A percentile compares a stretch with the other conserved stretches of the same genome.
Evolutionary conservation across 2,329 filamentous ascomycete species (phyloP).

Genomic region (Colletotrichum karsti): DNA sequence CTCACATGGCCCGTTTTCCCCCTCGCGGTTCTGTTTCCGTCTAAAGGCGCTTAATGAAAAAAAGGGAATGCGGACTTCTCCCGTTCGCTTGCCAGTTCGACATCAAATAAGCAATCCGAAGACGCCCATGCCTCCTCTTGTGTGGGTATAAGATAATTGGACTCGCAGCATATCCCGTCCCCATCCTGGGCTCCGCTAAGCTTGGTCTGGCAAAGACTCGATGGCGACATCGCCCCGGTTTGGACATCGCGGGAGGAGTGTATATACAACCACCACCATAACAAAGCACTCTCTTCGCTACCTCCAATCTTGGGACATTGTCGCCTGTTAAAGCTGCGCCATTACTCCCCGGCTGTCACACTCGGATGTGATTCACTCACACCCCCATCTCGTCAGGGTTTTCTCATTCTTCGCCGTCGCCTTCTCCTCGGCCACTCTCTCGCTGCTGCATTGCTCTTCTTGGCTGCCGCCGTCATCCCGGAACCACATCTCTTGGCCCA

Average conservation of each 20-base stretch:
- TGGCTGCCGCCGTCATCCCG: slow-evolving; percentile 26
- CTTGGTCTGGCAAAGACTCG: slow-evolving; percentile 31
- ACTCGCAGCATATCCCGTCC: slow-evolving; percentile 9
- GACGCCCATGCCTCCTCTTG: neutral
- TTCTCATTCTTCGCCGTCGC: neutral
- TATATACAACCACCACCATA: slow-evolving; percentile 12
- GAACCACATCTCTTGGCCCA: slow-evolving; percentile 29
- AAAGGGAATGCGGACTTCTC: neutral
- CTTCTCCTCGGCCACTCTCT: slow-evolving; percentile 23
- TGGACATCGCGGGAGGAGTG: slow-evolving; percentile 25
- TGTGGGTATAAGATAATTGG: slow-evolving; percentile 21
- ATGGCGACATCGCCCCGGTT: slow-evolving; percentile 37
- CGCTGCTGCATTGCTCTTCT: slow-evolving; percentile 17
- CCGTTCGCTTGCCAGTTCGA: neutral
- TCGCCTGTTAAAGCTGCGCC: slow-evolving; percentile 6
- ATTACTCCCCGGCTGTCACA: neutral
- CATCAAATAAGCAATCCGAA: slow-evolving; percentile 3
- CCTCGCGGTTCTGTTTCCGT: neutral
- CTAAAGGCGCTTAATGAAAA: slow-evolving; percentile 10
- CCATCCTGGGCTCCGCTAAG: slow-evolving; percentile 25
- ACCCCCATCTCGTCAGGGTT: slow-evolving; percentile 8
- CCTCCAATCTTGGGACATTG: neutral
- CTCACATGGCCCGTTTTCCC: neutral
- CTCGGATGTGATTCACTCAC: slow-evolving; percentile 1
- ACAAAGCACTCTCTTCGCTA: slow-evolving; percentile 2